A percentile compares a stretch with the other conserved stretches of the same genome.
Evolutionary conservation across 1,284 basidiomycete species (phyloP).

Genomic region (Mycena sp.): DNA sequence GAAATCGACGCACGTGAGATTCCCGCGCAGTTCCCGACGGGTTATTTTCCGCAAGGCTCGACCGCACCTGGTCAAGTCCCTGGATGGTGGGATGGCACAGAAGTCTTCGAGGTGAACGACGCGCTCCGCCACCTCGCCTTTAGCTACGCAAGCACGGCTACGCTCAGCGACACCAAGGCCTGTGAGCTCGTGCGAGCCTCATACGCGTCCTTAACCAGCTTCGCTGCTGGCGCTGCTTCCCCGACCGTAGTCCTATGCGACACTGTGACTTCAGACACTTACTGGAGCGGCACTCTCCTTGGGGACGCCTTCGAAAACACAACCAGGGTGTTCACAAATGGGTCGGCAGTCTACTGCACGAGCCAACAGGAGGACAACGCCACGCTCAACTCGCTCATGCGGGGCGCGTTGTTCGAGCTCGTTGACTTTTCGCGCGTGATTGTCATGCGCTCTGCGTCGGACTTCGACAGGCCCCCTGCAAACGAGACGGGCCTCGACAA

Average conservation of each 20-base stretch:
- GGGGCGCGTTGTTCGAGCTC: constrained; percentile 47
- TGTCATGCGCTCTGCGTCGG: constrained; percentile 54
- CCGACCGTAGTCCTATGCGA: constrained; percentile 50
- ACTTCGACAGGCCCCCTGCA: constrained; percentile 54
- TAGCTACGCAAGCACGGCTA: constrained; percentile 43
- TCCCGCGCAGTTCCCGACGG: constrained; percentile 52
- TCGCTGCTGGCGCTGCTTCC: constrained; percentile 39
- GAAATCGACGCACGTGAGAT: constrained; percentile 58
- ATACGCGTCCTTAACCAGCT: constrained; percentile 42
- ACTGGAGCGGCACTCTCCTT: constrained; percentile 52
- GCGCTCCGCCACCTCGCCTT: constrained; percentile 50
- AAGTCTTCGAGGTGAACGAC: constrained; percentile 61
- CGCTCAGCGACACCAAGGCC: constrained; percentile 46
- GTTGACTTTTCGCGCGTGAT: constrained; percentile 57
- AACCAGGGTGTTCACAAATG: constrained; percentile 50
- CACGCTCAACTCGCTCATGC: constrained; percentile 53
- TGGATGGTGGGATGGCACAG: constrained; percentile 54
- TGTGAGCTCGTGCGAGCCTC: constrained; percentile 46
- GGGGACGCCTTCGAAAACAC: constrained; percentile 52
- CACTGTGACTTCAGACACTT: constrained; percentile 54
- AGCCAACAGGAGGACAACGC: constrained; percentile 63
- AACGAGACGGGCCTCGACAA: constrained; percentile 38
- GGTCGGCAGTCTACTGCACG: constrained; percentile 50
- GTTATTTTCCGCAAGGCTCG: constrained; percentile 51
- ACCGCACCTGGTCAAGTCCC: constrained; percentile 44